Base-by-base conservation (phyloP, 352 stramenopile species). In the Globisporangium nodosum region DNA sequence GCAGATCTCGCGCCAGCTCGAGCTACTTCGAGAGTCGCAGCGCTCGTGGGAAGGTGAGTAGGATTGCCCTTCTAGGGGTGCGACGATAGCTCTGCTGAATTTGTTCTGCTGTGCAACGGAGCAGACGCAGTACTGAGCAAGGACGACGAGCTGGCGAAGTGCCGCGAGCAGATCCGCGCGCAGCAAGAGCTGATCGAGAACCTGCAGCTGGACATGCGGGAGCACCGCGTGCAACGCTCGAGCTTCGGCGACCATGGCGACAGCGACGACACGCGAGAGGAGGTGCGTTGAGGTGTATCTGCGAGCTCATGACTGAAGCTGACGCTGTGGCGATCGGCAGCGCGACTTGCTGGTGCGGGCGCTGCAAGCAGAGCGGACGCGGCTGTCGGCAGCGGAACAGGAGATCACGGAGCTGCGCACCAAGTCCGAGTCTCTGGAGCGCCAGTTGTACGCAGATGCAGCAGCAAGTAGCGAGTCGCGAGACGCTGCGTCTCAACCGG, bases 171-270 rank as follows among this genome's bases (percentile, higher is more conserved):
- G 49, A 83, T 90, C 54, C 76, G 71, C 49, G 67, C 78, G 4
- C 81, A 90, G 52, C 81, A 90, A 42, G 39, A 71, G 18, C 57
- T 58, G 35, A 69, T 92, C 21, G 81, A 92, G 31, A 85, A 86
- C 46, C 65, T 87, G 45, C 70, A 79, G 65, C 63, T 61, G 16
- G 76, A 87, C 50, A 61, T 79, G 9, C 68, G 69, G 24, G 45
- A 59, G 2, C 3, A 18, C 18, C 24, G 46, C 46, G 3, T 45
- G 5, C 35, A 42, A 16, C 57, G 37, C 11, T 60, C 54, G 33
- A 62, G 15, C 16, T 12, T 59, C 30, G 33, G 45, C 0, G 37
- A 54, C n/a, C 56, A 43, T 16, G 58, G 70, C 35, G 43, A 63
- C 5, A 43, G 54, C 27, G 71, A 59, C 24, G 71, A 74, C 37